phyloP scores from a whole-genome alignment of 805 yeast genomes.

The Barnettozyma siamensis region DNA sequence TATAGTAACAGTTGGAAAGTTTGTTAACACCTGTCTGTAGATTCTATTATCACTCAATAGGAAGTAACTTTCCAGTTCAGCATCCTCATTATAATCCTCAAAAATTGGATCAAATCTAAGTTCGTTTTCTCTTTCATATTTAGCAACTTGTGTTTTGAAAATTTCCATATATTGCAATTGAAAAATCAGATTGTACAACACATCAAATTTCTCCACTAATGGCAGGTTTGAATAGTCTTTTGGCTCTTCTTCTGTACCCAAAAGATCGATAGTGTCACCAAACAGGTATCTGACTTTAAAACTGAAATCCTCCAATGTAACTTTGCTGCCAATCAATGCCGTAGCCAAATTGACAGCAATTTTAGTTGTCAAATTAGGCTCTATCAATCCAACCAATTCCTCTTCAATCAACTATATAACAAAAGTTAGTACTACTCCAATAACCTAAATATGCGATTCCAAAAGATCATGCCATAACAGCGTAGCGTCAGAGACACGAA shows the following conservation, averaged over 20 bases:
- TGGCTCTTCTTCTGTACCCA: constrained; percentile 24
- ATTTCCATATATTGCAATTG: constrained; percentile 38
- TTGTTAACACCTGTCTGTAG: constrained; percentile 32
- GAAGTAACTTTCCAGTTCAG: constrained; percentile 22
- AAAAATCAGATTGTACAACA: constrained; percentile 39
- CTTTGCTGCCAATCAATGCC: constrained; percentile 19
- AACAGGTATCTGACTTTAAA: constrained; percentile 22
- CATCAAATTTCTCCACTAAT: constrained; percentile 43
- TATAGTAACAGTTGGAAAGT: constrained; percentile 28
- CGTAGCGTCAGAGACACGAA: too few species aligned
- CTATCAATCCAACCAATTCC: constrained; percentile 45
- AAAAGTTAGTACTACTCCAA: too few species aligned
- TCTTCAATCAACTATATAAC: constrained; percentile 38
- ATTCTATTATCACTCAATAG: constrained; percentile 49
- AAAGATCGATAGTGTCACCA: constrained; percentile 18
- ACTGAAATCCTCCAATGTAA: constrained; percentile 22
- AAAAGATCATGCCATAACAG: too few species aligned
- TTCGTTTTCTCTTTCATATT: constrained; percentile 26
- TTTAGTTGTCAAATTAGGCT: constrained; percentile 36
- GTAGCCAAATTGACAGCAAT: constrained; percentile 29
- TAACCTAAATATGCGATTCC: too few species aligned
- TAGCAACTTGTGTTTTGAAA: constrained; percentile 44
- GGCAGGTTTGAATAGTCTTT: constrained; percentile 35
- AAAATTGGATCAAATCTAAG: constrained; percentile 29
- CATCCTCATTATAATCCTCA: constrained; percentile 12